Evolutionary conservation across 805 yeast species (phyloP).

Genomic region (Kuraishia piskuri): DNA sequence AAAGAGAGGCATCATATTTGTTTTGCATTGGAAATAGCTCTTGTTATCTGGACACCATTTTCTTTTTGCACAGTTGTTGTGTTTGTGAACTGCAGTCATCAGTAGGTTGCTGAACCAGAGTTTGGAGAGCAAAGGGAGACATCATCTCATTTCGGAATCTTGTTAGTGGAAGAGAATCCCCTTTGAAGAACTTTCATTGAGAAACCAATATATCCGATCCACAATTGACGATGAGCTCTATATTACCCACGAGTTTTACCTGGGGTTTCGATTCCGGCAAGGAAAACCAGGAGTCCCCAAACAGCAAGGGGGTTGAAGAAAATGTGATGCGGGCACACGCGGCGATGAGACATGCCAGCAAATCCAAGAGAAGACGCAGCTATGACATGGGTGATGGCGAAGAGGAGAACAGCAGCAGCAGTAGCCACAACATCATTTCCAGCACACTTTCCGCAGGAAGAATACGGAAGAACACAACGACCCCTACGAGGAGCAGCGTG

Average conservation of each 20-base stretch:
- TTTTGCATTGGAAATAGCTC: too few relatives aligned
- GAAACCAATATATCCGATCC: too few relatives aligned
- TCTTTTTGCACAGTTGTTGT: too few relatives aligned
- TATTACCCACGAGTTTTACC: conserved; percentile 4
- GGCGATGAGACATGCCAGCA: neutral
- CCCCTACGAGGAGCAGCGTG: neutral
- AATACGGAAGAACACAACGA: neutral
- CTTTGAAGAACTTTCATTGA: too few relatives aligned
- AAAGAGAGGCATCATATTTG: too few relatives aligned
- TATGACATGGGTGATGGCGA: conserved; percentile 1
- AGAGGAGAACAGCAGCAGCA: neutral
- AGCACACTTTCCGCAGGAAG: neutral
- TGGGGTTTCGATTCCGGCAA: neutral
- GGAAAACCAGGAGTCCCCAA: neutral
- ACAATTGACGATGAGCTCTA: conserved; percentile 1
- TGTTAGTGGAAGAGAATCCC: too few relatives aligned
- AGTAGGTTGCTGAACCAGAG: too few relatives aligned
- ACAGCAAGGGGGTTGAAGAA: neutral
- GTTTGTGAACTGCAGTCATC: too few relatives aligned
- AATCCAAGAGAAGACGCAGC: conserved; percentile 1
- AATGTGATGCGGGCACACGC: neutral
- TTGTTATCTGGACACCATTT: too few relatives aligned
- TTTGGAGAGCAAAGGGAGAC: too few relatives aligned
- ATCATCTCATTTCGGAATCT: too few relatives aligned
- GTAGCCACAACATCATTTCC: neutral